Evolutionary conservation across 1,284 basidiomycete species (phyloP), one percentile per base, ranked within the genome.

Genomic region (Sphagnurus paluster): DNA sequence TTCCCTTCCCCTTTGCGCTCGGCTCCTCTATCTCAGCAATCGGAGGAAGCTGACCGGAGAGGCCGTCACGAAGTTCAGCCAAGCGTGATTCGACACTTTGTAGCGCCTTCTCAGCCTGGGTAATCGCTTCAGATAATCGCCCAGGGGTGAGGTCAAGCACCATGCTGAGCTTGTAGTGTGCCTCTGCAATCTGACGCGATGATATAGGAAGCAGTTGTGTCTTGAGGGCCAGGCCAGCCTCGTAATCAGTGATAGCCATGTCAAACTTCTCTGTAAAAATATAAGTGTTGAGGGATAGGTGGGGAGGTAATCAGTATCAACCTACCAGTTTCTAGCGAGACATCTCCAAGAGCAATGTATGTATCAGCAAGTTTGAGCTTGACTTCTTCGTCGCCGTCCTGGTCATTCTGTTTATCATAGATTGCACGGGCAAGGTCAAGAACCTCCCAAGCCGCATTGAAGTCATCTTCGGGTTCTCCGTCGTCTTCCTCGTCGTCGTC

Each of bases 401-500:
- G 70, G 17, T 68, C 71, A 10, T 71, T 74, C 52, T 79, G 75
- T 63, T 85, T 88, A 54, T 84, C 80, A 61, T 90, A 95, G 49
- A 93, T 84, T 4, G 84, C 81, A 34, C 91, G 76, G 14, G 93
- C 92, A 44, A 94, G 82, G 57, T 96, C 93, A 16, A 95, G 74
- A 2, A 93, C 87, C 61, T 95, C 92, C 93, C 93, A 96, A 10
- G 93, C 91, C 23, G 92, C 92, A 56, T 93, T 94, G 65, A 93
- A 95, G 62, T 96, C 92, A 57, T 96, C 92, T 60, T 95, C 93
- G 0, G 88, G 90, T 57, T 88, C 87, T 2, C 60, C 84, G 9
- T 84, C 82, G 0, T 79, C 83, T 2, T 71, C 83, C 14, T 75
- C 82, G 0, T 76, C 77, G 3, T 74, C 79, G 2, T 72, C 75